A percentile compares a stretch with the other conserved stretches of the same genome.
phyloP scores from a whole-genome alignment of 2,329 filamentous ascomycete species.

The Talaromyces sp. region DNA sequence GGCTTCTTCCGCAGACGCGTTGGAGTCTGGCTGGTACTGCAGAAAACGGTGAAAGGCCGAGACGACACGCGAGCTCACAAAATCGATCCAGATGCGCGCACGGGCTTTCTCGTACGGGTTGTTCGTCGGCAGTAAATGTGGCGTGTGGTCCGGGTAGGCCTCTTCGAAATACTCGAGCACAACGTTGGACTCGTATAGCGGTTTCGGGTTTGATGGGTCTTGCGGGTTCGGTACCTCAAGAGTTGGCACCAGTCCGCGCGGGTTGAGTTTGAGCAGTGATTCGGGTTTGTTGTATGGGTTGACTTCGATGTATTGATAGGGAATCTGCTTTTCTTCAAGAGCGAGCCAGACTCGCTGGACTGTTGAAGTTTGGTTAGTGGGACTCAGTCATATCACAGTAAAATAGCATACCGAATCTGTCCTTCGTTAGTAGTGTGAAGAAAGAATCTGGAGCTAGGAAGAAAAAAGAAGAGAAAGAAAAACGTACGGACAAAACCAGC shows the following conservation, averaged over 20 bases:
- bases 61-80: slow-evolving; percentile 60
- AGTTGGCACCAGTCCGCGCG: slow-evolving; percentile 69
- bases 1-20: slow-evolving; percentile 28
- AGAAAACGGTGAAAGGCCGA: slow-evolving; percentile 62
- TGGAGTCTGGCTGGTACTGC: slow-evolving; percentile 35
- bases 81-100: slow-evolving; percentile 68
- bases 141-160: slow-evolving; percentile 50
- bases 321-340: slow-evolving; percentile 65
- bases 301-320: slow-evolving; percentile 70
- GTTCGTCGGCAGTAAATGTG: slow-evolving; percentile 48
- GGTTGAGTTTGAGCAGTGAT: slow-evolving; percentile 65
- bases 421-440: background rate
- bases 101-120: slow-evolving; percentile 61
- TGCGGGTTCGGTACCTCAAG: slow-evolving; percentile 35
- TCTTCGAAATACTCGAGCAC: slow-evolving; percentile 74
- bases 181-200: slow-evolving; percentile 67
- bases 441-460: background rate
- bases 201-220: slow-evolving; percentile 35
- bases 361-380: slow-evolving; percentile 10
- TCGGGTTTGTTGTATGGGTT: slow-evolving; percentile 71
- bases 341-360: slow-evolving; percentile 68
- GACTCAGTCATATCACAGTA: background rate
- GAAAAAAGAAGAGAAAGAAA: background rate
- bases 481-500: slow-evolving; percentile 62
- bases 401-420: slow-evolving; percentile 26